These are phyloP conservation scores for Tulasnella sp. DNA, from an alignment of 768 basidiomycete species.

Conservation along the genomic window DNA sequence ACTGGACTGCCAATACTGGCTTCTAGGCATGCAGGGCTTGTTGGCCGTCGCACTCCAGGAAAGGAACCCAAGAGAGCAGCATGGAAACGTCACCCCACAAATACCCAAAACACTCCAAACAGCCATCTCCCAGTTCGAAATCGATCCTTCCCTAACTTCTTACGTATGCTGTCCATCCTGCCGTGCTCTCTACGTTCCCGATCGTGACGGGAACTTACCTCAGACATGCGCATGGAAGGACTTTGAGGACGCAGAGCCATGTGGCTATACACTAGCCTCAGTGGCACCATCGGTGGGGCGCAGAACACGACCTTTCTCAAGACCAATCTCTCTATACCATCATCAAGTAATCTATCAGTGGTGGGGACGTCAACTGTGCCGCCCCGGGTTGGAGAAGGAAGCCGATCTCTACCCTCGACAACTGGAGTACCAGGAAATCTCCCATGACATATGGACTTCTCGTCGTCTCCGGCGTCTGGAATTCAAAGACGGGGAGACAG, in stretches of 20 bases:
- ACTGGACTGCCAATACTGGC: no score
- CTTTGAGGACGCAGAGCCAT: not conserved
- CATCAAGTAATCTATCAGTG: not conserved
- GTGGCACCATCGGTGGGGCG: no score
- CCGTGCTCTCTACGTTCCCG: not conserved
- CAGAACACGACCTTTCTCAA: no score
- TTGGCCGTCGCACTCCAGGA: no score
- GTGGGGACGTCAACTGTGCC: not conserved
- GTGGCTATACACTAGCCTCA: not conserved
- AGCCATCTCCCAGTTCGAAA: not conserved
- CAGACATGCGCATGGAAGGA: not conserved
- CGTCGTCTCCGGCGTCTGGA: not conserved
- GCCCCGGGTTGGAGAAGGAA: not conserved
- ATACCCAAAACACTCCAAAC: not conserved
- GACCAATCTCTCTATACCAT: not conserved
- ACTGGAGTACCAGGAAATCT: not conserved
- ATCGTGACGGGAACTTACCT: not conserved
- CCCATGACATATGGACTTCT: not conserved
- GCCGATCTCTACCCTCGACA: not conserved
- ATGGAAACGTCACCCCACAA: no score
- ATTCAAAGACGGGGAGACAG: not conserved
- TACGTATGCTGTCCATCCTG: constrained; percentile 3
- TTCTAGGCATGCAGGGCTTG: no score
- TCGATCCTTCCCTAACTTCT: not conserved
- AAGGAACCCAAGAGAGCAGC: no score